Conservation (phyloP, 2,329 filamentous ascomycete genomes). For the Tolypocladium album region DNA sequence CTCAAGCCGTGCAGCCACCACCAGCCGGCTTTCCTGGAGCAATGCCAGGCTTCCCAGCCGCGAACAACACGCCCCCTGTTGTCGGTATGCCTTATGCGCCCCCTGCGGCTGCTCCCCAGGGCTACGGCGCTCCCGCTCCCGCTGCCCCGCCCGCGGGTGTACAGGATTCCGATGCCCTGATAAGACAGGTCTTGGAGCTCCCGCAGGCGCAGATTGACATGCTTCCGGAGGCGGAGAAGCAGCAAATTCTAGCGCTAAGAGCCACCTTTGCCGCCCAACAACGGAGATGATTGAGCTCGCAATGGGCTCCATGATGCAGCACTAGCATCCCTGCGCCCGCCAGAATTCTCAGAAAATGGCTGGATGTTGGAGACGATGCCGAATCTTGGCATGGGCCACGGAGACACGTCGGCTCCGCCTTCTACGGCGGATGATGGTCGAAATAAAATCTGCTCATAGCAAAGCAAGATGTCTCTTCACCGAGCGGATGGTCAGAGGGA, state of each 20-base stretch:
- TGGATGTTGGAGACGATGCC: too few relatives aligned
- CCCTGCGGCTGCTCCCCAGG: constrained; percentile 22
- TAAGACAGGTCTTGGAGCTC: constrained; percentile 73
- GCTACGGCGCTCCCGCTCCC: constrained; percentile 21
- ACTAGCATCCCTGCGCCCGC: background rate
- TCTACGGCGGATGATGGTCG: background rate
- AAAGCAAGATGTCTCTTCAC: background rate
- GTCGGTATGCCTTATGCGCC: constrained; percentile 33
- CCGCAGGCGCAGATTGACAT: constrained; percentile 71
- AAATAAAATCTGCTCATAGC: background rate
- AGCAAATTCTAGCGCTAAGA: constrained; percentile 70
- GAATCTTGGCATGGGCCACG: background rate
- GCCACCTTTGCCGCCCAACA: constrained; percentile 44
- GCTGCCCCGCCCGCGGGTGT: constrained; percentile 21
- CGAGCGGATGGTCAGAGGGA: background rate
- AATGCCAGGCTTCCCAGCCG: constrained; percentile 24
- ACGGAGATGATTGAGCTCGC: constrained; percentile 13
- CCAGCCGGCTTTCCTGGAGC: constrained; percentile 20
- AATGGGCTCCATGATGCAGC: background rate
- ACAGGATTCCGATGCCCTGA: constrained; percentile 58
- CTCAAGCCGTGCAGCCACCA: constrained; percentile 20
- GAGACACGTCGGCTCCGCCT: too few relatives aligned
- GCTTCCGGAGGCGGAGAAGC: constrained; percentile 62
- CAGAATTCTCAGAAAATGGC: background rate
- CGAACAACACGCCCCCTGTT: constrained; percentile 38